Conservation (phyloP, 495 filamentous ascomycete genomes). For the Saxophila tyrrhenica region DNA sequence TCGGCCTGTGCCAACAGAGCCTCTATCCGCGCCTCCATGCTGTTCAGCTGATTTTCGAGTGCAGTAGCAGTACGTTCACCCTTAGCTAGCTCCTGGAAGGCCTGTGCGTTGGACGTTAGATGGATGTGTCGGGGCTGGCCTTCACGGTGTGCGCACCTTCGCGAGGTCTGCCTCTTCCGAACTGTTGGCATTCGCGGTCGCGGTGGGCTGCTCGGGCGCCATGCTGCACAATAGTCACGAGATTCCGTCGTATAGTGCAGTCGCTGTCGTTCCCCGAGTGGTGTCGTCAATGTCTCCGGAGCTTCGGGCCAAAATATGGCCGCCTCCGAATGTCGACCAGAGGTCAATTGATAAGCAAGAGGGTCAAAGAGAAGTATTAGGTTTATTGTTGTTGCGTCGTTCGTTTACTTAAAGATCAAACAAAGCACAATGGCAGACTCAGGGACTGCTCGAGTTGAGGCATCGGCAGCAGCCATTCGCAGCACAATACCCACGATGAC, state of each 20-base stretch:
- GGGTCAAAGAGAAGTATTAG: not conserved
- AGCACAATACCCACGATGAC: not conserved
- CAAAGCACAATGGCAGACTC: not conserved
- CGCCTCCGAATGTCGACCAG: not conserved
- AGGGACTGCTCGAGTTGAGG: not conserved
- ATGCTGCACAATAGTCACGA: too few relatives aligned
- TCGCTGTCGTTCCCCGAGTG: too few relatives aligned
- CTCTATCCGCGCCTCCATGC: slow-evolving; percentile 47
- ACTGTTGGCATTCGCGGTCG: slow-evolving; percentile 6
- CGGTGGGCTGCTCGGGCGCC: slow-evolving; percentile 3
- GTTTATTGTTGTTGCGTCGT: not conserved
- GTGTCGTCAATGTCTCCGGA: slow-evolving; percentile 2
- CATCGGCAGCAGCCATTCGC: not conserved
- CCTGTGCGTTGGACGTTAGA: slow-evolving; percentile 17
- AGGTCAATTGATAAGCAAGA: not conserved
- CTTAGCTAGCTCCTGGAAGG: slow-evolving; percentile 33
- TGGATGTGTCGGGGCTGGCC: not conserved
- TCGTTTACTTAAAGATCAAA: not conserved
- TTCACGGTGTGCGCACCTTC: slow-evolving; percentile 5
- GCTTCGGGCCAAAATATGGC: slow-evolving; percentile 4
- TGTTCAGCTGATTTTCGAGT: slow-evolving; percentile 43
- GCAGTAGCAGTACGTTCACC: slow-evolving; percentile 47
- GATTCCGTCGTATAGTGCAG: too few relatives aligned
- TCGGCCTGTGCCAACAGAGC: slow-evolving; percentile 43
- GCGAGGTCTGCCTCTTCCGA: slow-evolving; percentile 13